Conservation (phyloP, 768 basidiomycete species). For the Psilocybe azurescens region DNA sequence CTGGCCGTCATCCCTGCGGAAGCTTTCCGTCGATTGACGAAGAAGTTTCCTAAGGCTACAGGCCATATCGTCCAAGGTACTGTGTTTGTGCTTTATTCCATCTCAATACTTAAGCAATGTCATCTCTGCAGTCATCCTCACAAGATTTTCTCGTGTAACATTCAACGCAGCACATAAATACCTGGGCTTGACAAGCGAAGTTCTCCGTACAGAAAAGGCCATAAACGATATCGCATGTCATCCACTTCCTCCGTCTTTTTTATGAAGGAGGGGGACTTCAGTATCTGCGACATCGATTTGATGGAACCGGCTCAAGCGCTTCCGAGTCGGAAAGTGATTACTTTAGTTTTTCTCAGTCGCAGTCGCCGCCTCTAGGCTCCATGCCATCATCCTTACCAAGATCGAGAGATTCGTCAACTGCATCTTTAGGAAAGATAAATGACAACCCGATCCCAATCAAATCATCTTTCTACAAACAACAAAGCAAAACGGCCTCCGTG, state of each 20-base stretch:
- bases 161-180: conserved; percentile 98
- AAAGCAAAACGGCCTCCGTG: neutral
- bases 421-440: conserved; percentile 31
- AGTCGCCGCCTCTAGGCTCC: conserved; percentile 22
- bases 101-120: conserved; percentile 1
- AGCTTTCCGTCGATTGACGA: conserved; percentile 91
- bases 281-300: conserved; percentile 90
- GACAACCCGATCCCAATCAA: conserved; percentile 28
- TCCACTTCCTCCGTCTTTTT: conserved; percentile 90
- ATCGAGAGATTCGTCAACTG: conserved; percentile 25
- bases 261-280: conserved; percentile 93
- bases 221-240: conserved; percentile 98
- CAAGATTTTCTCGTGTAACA: conserved; percentile 95
- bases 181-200: conserved; percentile 92
- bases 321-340: conserved; percentile 65
- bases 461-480: conserved; percentile 23
- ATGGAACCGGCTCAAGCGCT: conserved; percentile 52
- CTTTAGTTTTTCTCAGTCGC: conserved; percentile 43
- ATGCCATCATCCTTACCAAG: conserved; percentile 24
- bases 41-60: conserved; percentile 96
- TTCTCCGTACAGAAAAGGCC: conserved; percentile 94
- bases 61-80: conserved; percentile 94
- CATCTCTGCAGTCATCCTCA: conserved; percentile 76
- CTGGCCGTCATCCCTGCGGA: conserved; percentile 99
- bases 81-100: conserved; percentile 5